Percentiles rank a stretch among this genome's conserved stretches.
These are phyloP conservation scores for Apophysomyces variabilis DNA, from an alignment of 371 early-diverging fungal species.

Conservation along the genomic window DNA sequence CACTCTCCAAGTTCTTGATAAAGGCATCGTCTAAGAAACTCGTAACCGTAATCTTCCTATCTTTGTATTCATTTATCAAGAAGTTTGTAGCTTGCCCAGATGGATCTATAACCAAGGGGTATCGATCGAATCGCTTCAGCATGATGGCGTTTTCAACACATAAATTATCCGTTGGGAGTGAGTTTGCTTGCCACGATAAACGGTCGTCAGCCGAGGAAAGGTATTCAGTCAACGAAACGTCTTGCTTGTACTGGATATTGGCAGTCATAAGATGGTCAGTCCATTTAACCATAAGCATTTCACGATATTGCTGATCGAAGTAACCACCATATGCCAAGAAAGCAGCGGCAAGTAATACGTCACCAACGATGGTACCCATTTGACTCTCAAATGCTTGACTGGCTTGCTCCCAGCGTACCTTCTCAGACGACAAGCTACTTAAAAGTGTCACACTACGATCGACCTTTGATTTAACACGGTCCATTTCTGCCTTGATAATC, in stretches of 20 bases:
- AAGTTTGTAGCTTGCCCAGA: slow-evolving; percentile 93
- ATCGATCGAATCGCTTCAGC: slow-evolving; percentile 92
- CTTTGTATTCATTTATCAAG: slow-evolving; percentile 85
- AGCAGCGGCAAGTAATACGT: slow-evolving; percentile 92
- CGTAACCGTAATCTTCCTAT: slow-evolving; percentile 90
- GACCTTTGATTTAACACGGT: slow-evolving; percentile 91
- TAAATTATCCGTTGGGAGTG: slow-evolving; percentile 90
- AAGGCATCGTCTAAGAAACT: slow-evolving; percentile 98
- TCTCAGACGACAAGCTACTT: slow-evolving; percentile 92
- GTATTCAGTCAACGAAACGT: slow-evolving; percentile 90
- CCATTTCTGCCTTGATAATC: slow-evolving; percentile 94
- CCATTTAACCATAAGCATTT: slow-evolving; percentile 81
- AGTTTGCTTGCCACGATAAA: slow-evolving; percentile 86
- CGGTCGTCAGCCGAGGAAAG: slow-evolving; percentile 94
- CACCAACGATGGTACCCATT: slow-evolving; percentile 98
- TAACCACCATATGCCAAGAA: slow-evolving; percentile 96
- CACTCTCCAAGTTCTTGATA: slow-evolving; percentile 96
- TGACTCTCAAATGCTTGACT: slow-evolving; percentile 93
- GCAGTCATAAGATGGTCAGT: slow-evolving; percentile 74
- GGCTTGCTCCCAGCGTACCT: slow-evolving; percentile 90
- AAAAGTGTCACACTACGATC: slow-evolving; percentile 90
- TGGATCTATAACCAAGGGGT: slow-evolving; percentile 97
- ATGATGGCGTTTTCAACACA: slow-evolving; percentile 98
- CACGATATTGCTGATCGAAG: slow-evolving; percentile 96
- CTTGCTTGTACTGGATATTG: slow-evolving; percentile 79